Base-by-base conservation (phyloP, 164 flowering plant genomes). In the Aristolochia californica region DNA sequence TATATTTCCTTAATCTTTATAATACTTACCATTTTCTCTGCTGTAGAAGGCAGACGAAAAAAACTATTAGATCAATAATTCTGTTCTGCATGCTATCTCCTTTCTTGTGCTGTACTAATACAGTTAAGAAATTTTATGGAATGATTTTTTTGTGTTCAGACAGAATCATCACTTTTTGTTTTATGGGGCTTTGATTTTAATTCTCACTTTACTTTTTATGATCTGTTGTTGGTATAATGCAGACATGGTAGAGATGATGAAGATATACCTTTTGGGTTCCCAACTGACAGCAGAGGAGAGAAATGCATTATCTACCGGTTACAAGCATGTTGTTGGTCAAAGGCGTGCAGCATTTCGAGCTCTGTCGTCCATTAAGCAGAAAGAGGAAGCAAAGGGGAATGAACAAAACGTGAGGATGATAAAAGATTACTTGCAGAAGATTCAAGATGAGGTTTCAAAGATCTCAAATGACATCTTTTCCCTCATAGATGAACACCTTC, bases 181-280 rank as follows among this genome's bases (percentile, higher is more conserved):
- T 12, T 34, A 34, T 34, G 40, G 40, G 10, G 40, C 10, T 34
- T 1, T 7, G 40, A 34, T 34, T 34, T 34, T 34, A 34, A 1
- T 34, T 34, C 40, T 47, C 22, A 17, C 10, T 4, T 47, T 4
- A 2, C 10, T 47, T 47, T 17, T 13, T n/a, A n/a, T n/a, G n/a
- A n/a, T n/a, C 3, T 47, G 50, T 47, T n/a, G n/a, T 47, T 17
- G 18, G 18, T 16, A 5, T 47, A 2, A 5, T 56, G 59, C 82
- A 88, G 96, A 88, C 70, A 88, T 88, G 96, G 94, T 85, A 17
- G 96, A 88, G 51, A 38, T 80, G 61, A 88, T 85, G 96, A 88
- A 85, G 58, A 74, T 74, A 23, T 81, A 85, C 10, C 75, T 70
- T 50, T 83, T 88, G 56, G 83, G 79, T 63, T 67, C 79, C 26